phyloP scores from a whole-genome alignment of 2,329 filamentous ascomycete genomes.

The Pseudogymnoascus sp. region DNA sequence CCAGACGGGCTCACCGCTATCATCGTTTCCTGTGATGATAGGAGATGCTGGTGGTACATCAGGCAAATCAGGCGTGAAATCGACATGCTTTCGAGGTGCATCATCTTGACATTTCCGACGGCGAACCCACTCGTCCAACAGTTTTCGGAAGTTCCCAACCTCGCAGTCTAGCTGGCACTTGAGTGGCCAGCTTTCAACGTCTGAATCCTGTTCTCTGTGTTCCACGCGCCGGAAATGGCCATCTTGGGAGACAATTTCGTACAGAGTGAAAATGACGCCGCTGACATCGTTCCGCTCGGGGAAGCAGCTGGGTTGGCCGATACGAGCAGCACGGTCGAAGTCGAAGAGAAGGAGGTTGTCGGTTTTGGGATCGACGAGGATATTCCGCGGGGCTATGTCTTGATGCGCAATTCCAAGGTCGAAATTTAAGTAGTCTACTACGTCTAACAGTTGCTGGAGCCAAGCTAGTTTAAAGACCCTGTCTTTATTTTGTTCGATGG shows the following conservation, averaged over 20 bases:
- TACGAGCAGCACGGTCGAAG: conserved; percentile 28
- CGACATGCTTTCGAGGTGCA: neutral
- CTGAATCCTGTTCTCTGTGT: neutral
- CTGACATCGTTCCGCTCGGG: conserved; percentile 23
- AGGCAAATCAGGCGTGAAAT: neutral
- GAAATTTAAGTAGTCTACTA: conserved; percentile 36
- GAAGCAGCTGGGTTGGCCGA: conserved; percentile 18
- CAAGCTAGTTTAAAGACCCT: conserved; percentile 32
- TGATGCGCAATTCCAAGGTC: conserved; percentile 33
- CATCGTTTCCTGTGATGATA: neutral
- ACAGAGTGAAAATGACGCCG: conserved; percentile 19
- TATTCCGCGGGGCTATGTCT: conserved; percentile 34
- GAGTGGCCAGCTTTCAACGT: neutral
- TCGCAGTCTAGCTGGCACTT: neutral
- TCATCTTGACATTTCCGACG: neutral
- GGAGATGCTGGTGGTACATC: neutral
- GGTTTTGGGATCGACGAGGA: conserved; percentile 31
- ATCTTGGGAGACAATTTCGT: conserved; percentile 19
- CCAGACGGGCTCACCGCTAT: neutral
- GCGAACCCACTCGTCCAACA: neutral
- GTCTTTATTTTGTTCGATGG: conserved; percentile 23
- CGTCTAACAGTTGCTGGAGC: conserved; percentile 31
- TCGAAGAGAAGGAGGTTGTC: conserved; percentile 33
- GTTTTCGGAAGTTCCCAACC: neutral
- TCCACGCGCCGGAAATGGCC: conserved; percentile 4